Evolutionary conservation across 768 basidiomycete species (phyloP).

Genomic region (Russula sp.): DNA sequence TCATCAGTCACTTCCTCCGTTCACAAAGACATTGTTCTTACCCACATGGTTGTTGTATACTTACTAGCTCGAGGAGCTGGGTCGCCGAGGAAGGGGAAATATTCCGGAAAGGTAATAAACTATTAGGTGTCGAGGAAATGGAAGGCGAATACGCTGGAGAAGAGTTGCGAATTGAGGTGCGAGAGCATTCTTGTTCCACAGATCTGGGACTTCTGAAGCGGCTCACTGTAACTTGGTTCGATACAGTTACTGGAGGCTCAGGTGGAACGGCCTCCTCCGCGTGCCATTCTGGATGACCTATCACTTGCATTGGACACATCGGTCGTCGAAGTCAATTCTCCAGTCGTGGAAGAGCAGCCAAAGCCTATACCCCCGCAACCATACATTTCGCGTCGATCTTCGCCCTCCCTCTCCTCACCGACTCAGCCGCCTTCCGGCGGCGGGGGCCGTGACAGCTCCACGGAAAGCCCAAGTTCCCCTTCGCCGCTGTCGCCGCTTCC

Average conservation of each 20-base stretch:
- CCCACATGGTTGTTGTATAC: neutral
- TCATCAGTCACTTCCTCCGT: neutral
- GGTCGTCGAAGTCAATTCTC: constrained; percentile 10
- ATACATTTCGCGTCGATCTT: constrained; percentile 57
- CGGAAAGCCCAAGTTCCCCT: constrained; percentile 10
- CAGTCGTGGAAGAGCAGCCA: constrained; percentile 34
- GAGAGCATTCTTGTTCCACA: constrained; percentile 31
- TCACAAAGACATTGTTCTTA: neutral
- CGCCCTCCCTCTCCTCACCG: constrained; percentile 35
- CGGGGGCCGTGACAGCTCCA: neutral
- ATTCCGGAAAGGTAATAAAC: constrained; percentile 82
- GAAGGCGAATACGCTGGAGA: constrained; percentile 88
- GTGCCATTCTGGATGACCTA: constrained; percentile 60
- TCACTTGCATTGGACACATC: constrained; percentile 30
- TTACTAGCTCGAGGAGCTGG: constrained; percentile 67
- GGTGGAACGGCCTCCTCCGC: constrained; percentile 81
- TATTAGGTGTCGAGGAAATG: constrained; percentile 82
- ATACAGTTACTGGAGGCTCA: constrained; percentile 77
- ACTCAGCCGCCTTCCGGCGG: constrained; percentile 1
- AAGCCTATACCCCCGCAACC: constrained; percentile 53
- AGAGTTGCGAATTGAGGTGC: constrained; percentile 75
- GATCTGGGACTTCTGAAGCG: neutral
- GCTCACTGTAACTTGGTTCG: neutral
- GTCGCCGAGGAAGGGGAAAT: constrained; percentile 96
- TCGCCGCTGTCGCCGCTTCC: constrained; percentile 17